These are phyloP conservation scores for Melastoma candidum DNA, from an alignment of 441 rosid species.

Conservation along the genomic window DNA sequence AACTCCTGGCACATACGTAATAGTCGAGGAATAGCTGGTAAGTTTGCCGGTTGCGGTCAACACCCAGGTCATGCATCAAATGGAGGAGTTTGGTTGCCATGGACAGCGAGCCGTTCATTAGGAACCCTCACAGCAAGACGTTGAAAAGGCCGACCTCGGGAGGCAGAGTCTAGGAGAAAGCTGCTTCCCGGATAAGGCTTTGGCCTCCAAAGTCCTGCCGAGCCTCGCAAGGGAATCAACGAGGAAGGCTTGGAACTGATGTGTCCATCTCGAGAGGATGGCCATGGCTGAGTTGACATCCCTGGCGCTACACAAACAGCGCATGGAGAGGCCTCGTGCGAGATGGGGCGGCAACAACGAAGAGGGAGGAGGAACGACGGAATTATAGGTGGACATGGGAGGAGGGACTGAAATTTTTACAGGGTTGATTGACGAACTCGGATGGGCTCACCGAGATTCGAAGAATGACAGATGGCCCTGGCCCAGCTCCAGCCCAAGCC, in stretches of 20 bases:
- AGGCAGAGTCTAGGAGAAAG: constrained; percentile 18
- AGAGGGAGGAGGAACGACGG: too few species aligned
- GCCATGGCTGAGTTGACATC: constrained; percentile 38
- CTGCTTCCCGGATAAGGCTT: constrained; percentile 47
- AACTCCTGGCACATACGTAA: constrained; percentile 43
- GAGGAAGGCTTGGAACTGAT: constrained; percentile 29
- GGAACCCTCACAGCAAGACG: constrained; percentile 36
- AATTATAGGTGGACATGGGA: too few species aligned
- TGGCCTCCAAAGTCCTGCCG: constrained; percentile 58
- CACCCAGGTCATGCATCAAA: constrained; percentile 24
- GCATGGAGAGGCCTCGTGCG: constrained; percentile 15
- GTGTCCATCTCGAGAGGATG: constrained; percentile 46
- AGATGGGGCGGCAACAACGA: too few species aligned
- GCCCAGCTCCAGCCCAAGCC: too few species aligned
- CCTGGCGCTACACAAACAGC: constrained; percentile 27
- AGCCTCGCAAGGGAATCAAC: constrained; percentile 33
- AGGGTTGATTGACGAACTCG: too few species aligned
- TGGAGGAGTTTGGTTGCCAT: constrained; percentile 31
- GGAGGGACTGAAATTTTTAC: too few species aligned
- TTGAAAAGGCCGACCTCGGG: constrained; percentile 31
- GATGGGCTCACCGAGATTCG: too few species aligned
- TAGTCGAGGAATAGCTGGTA: constrained; percentile 42
- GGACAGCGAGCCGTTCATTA: constrained; percentile 43
- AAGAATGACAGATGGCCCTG: too few species aligned
- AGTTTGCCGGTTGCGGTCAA: constrained; percentile 34